phyloP scores from a whole-genome alignment of 106 monocot species.

The Platanthera zijinensis region DNA sequence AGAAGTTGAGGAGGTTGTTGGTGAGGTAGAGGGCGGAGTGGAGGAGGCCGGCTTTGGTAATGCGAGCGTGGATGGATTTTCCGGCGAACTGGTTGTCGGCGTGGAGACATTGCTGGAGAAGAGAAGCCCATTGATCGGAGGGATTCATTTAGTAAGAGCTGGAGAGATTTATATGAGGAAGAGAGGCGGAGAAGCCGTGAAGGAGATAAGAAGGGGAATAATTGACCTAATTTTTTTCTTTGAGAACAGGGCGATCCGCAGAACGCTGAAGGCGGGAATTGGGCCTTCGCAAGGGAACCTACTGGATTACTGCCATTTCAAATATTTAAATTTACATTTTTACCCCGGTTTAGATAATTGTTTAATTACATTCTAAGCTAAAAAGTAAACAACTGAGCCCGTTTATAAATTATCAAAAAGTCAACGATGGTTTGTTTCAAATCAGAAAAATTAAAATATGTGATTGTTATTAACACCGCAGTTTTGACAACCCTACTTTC shows the following conservation, averaged over 20 bases:
- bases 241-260: neutral
- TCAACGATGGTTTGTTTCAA: too few relatives aligned
- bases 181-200: neutral
- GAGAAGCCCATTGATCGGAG: constrained; percentile 15
- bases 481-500: too few relatives aligned
- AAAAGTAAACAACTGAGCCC: too few relatives aligned
- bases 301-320: too few relatives aligned
- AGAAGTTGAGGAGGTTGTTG: constrained; percentile 80
- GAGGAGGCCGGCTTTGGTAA: constrained; percentile 53
- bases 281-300: too few relatives aligned
- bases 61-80: constrained; percentile 43
- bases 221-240: neutral
- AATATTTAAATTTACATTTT: too few relatives aligned
- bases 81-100: constrained; percentile 16
- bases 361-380: too few relatives aligned
- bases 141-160: constrained; percentile 1
- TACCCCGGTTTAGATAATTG: too few relatives aligned
- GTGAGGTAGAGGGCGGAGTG: constrained; percentile 34
- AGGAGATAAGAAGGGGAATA: neutral
- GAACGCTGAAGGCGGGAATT: neutral
- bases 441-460: too few relatives aligned
- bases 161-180: neutral
- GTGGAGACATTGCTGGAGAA: constrained; percentile 29
- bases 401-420: too few relatives aligned
- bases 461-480: too few relatives aligned